These are phyloP conservation scores for Neophaeococcomyces aloes DNA, from an alignment of 2,329 filamentous ascomycete genomes.

Conservation along the genomic window DNA sequence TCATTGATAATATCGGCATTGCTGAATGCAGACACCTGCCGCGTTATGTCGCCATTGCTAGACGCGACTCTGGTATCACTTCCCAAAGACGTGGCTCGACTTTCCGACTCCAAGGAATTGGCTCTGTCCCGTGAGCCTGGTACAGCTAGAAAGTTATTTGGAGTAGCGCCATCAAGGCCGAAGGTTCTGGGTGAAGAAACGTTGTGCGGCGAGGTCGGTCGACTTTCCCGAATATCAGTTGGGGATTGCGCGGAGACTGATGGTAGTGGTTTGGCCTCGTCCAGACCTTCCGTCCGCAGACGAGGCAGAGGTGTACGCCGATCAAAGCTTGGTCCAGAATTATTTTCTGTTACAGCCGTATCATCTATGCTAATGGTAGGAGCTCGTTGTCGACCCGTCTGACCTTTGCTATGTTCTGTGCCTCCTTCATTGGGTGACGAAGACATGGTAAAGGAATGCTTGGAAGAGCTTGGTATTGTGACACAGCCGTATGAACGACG, in stretches of 20 bases:
- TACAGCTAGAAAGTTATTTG: conserved; percentile 51
- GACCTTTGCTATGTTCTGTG: neutral
- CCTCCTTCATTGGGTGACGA: neutral
- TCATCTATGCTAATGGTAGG: conserved; percentile 50
- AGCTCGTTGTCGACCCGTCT: conserved; percentile 25
- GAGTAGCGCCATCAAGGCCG: conserved; percentile 40
- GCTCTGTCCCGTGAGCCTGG: conserved; percentile 53
- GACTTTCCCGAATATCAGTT: conserved; percentile 47
- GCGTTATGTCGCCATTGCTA: conserved; percentile 33
- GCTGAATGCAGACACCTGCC: conserved; percentile 25
- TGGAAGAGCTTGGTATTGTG: neutral
- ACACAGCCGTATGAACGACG: neutral
- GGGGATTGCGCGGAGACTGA: conserved; percentile 29
- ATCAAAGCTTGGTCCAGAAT: conserved; percentile 20
- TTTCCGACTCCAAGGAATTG: conserved; percentile 50
- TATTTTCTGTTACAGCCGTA: conserved; percentile 31
- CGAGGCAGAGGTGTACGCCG: conserved; percentile 29
- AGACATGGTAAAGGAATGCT: conserved; percentile 3
- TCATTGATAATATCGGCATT: conserved; percentile 46
- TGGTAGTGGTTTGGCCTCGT: conserved; percentile 25
- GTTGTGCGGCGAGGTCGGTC: conserved; percentile 58
- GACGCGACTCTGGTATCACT: conserved; percentile 44
- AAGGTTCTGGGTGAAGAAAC: conserved; percentile 48
- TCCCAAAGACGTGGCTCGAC: conserved; percentile 41
- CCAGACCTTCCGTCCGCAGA: conserved; percentile 29